phyloP scores from a whole-genome alignment of 2,329 filamentous ascomycete genomes.

The Fusarium sp. region DNA sequence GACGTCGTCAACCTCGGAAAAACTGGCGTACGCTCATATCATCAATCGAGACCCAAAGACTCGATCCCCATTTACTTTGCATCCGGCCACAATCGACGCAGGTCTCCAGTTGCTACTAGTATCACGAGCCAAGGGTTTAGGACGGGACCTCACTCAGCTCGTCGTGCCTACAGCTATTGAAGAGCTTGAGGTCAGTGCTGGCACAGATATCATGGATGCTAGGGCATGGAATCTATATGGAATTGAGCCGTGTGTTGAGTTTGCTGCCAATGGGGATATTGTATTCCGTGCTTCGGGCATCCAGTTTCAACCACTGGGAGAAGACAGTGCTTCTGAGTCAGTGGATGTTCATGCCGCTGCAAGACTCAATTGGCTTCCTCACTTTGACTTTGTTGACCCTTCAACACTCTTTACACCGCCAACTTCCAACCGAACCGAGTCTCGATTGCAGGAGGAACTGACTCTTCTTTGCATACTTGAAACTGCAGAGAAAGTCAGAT shows the following conservation, averaged over 20 bases:
- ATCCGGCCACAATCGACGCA: constrained; percentile 18
- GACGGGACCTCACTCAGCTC: not conserved
- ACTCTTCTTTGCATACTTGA: constrained; percentile 9
- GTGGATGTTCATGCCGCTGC: constrained; percentile 6
- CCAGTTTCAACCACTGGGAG: not conserved
- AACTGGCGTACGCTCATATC: not conserved
- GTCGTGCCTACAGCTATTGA: constrained; percentile 15
- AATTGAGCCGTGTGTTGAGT: constrained; percentile 1
- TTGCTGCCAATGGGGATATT: not conserved
- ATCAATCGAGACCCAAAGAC: not conserved
- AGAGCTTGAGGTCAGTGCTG: constrained; percentile 4
- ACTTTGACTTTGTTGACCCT: constrained; percentile 12
- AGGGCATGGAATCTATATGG: constrained; percentile 14
- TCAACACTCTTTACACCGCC: constrained; percentile 13
- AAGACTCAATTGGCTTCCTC: constrained; percentile 18
- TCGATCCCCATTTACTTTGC: constrained; percentile 8
- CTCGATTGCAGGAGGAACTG: constrained; percentile 11
- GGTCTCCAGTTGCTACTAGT: constrained; percentile 13
- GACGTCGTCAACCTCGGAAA: not conserved
- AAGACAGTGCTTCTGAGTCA: not conserved
- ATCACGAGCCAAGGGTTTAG: not conserved
- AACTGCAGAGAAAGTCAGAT: constrained; percentile 1
- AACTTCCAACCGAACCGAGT: not conserved
- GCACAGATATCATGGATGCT: constrained; percentile 6
- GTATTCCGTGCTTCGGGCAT: constrained; percentile 2